Base-by-base conservation (phyloP, 129 eudicot species). In the Lonicera japonica region DNA sequence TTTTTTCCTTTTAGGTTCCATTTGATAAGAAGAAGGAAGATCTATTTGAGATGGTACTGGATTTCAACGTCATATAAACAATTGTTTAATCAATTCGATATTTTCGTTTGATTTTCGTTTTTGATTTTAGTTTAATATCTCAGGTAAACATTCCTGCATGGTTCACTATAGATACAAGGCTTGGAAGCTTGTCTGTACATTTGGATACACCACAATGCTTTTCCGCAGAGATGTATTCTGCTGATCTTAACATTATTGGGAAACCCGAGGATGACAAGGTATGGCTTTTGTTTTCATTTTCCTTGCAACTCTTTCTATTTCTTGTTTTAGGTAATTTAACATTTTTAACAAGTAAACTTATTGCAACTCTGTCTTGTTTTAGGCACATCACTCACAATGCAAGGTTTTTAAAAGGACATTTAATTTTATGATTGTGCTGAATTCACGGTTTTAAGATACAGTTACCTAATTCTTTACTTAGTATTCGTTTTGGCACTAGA, bases 221-320 rank as follows among this genome's bases (percentile, higher is more conserved):
- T 72, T 84, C 96, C 19, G 96, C 99, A 22, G 99, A 92, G 78
- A 85, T 88, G 96, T 92, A 92, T 76, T 82, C 99, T 72, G 86
- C 69, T 62, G 99, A 92, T 67, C 95, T 92, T 48, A 67, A 75
- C 73, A 88, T 92, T 66, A 17, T 63, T 11, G 99, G 88, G 61
- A 92, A 92, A 65, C 82, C 96, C 15, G 99, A 92, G 73, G 99
- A 92, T 81, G 99, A 92, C 71, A 92, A 92, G 95, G 99, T 92
- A 63, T 65, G 64, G 63, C 60, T 62, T 50, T 6, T 29, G 2
- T 29, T 29, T 29, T 29, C 36, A 29, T 29, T 50, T 50, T 50
- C 21, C 20, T 50, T n/a, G 21, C 55, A 14, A 50, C 0, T 50
- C 9, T 50, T 4, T 3, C n/a, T n/a, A n/a, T n/a, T 38, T 10